Percentiles rank a stretch among this genome's conserved stretches.
These are phyloP conservation scores for Dacryopinax spathularia DNA, from an alignment of 768 basidiomycete genomes.

Conservation along the genomic window DNA sequence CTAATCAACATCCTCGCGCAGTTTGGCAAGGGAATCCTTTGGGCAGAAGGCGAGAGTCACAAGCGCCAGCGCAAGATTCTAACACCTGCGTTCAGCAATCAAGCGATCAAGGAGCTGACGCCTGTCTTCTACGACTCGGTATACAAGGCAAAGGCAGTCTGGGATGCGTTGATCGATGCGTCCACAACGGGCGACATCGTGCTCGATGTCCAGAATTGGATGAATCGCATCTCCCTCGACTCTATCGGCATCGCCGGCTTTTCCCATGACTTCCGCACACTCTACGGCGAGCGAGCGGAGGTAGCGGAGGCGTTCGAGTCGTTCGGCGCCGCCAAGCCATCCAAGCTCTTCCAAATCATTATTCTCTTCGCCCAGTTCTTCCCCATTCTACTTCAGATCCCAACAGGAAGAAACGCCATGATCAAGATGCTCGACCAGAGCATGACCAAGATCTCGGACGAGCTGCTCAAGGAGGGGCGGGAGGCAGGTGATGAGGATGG, in stretches of 20 bases:
- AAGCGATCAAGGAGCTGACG: constrained; percentile 34
- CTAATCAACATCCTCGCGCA: background rate
- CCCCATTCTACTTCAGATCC: constrained; percentile 39
- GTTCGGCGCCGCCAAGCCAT: constrained; percentile 48
- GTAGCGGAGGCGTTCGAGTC: constrained; percentile 42
- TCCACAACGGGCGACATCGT: constrained; percentile 2
- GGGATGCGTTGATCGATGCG: constrained; percentile 10
- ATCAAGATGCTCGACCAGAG: constrained; percentile 40
- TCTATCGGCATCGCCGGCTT: constrained; percentile 46
- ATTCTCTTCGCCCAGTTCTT: constrained; percentile 48
- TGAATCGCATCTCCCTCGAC: constrained; percentile 27
- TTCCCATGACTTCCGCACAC: constrained; percentile 40
- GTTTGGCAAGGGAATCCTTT: constrained; percentile 28
- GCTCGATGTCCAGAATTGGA: constrained; percentile 14
- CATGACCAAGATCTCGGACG: constrained; percentile 36
- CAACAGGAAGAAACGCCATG: constrained; percentile 45
- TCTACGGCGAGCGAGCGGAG: constrained; percentile 34
- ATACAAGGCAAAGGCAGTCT: constrained; percentile 29
- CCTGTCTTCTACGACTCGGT: constrained; percentile 38
- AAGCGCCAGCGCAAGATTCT: constrained; percentile 37
- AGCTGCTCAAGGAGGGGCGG: constrained; percentile 30
- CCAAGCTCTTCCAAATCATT: constrained; percentile 45
- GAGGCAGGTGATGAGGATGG: constrained; percentile 23
- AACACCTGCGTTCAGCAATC: constrained; percentile 40
- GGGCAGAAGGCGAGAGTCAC: constrained; percentile 33